phyloP scores from a whole-genome alignment of 129 eudicot genomes.

The Erigeron canadensis region DNA sequence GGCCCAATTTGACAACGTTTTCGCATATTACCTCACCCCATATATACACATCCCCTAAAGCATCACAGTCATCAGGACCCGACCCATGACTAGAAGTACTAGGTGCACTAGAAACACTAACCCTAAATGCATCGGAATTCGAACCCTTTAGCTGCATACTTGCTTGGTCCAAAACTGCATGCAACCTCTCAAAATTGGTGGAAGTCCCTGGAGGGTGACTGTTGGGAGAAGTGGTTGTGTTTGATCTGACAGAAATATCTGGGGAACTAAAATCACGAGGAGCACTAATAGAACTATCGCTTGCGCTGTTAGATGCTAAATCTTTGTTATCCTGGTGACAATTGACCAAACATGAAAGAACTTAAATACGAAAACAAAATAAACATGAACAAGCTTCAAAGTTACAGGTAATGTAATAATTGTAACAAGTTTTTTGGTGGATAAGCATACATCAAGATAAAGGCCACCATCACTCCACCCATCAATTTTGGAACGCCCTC shows the following conservation, averaged over 20 bases:
- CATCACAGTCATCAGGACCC: slow-evolving; percentile 79
- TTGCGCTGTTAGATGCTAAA: slow-evolving; percentile 70
- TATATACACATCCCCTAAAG: slow-evolving; percentile 84
- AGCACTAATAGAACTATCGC: slow-evolving; percentile 63
- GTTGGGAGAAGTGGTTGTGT: slow-evolving; percentile 60
- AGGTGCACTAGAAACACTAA: slow-evolving; percentile 92
- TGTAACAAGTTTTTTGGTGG: neutral
- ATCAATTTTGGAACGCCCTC: slow-evolving; percentile 92
- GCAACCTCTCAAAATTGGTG: slow-evolving; percentile 51
- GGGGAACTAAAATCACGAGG: slow-evolving; percentile 67
- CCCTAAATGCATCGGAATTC: slow-evolving; percentile 77
- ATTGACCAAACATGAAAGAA: slow-evolving; percentile 11
- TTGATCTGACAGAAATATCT: slow-evolving; percentile 57
- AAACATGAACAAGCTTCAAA: neutral
- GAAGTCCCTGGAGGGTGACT: slow-evolving; percentile 45
- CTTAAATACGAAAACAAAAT: neutral
- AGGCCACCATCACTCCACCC: slow-evolving; percentile 95
- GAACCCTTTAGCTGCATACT: slow-evolving; percentile 88
- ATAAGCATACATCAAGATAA: slow-evolving; percentile 62
- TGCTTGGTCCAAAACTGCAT: slow-evolving; percentile 71
- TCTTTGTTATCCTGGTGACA: slow-evolving; percentile 72
- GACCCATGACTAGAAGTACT: slow-evolving; percentile 97
- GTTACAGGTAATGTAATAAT: neutral
- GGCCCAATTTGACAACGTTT: slow-evolving; percentile 51
- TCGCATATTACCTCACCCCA: slow-evolving; percentile 97